Base-by-base conservation (phyloP, 2,329 filamentous ascomycete genomes). In the Epichloe gansuensis region DNA sequence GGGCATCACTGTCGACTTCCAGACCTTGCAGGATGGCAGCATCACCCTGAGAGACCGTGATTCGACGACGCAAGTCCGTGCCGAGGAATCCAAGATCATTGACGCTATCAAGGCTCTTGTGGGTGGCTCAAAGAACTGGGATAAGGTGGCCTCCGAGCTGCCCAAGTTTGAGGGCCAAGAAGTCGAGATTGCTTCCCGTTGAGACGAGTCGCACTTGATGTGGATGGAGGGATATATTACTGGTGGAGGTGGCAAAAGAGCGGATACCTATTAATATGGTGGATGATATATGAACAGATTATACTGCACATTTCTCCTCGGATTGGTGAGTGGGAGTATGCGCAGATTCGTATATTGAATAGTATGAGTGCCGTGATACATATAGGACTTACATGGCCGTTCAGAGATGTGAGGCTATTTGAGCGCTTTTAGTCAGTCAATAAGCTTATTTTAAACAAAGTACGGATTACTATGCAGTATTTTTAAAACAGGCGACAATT, bases 1-100 rank as follows among this genome's bases (percentile, higher is more conserved):
- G 58, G 91, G 89, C 65, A 84, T 97, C 68, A 97, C 91, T 0
- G 81, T 97, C 54, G 91, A 97, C 69, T 97, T 96, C 78, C 88
- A 97, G 75, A 94, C 88, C 47, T 74, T 95, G 59, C 82, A 95
- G 70, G 89, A 96, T 67, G 81, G 81, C 65, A 86, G 85, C 7
- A 80, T 94, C 64, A 97, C 91, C 1, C 79, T 97, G 58, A 78
- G 91, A 64, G 91, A 97, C 67, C 84, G 89, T 57, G 93, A 97
- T 71, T 85, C 84, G 42, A 96, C 88, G 51, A 86, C 83, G 66
- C 91, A 97, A 72, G 89, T 97, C 53, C 85, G 93, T 55, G 87
- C 87, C 11, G 82, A 81, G 56, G 80, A 93, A 66, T 84, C 87
- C 41, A 85, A 85, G 65, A 89, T 97, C 54, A 71, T 93, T 54